Evolutionary conservation across 495 filamentous ascomycete species (phyloP).

Genomic region (Neurospora sublineolata): DNA sequence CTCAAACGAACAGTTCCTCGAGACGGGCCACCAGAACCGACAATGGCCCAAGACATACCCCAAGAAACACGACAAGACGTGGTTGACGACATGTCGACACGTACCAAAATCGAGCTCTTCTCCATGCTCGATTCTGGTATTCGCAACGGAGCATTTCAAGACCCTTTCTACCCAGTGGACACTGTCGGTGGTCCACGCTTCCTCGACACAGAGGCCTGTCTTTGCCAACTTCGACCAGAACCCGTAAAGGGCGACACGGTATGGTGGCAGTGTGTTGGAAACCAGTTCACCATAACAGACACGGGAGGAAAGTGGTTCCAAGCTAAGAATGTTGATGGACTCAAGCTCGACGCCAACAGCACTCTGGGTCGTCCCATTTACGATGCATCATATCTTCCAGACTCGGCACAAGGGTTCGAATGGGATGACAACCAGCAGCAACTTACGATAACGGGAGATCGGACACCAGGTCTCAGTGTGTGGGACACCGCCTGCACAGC

Average conservation of each 20-base stretch:
- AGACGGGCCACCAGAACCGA: neutral
- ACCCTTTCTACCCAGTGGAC: slow-evolving; percentile 22
- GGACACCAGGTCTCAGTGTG: neutral
- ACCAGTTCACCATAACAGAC: slow-evolving; percentile 17
- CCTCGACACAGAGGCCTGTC: slow-evolving; percentile 28
- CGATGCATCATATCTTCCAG: slow-evolving; percentile 17
- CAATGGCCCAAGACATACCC: neutral
- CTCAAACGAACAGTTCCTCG: neutral
- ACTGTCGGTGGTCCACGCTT: slow-evolving; percentile 20
- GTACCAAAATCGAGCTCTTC: neutral
- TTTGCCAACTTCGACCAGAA: slow-evolving; percentile 22
- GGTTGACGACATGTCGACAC: neutral
- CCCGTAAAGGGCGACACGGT: slow-evolving; percentile 1
- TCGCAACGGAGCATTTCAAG: slow-evolving; percentile 8
- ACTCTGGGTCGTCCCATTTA: slow-evolving; percentile 15
- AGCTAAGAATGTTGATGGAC: slow-evolving; percentile 4
- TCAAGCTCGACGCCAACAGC: neutral
- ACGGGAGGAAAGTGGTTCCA: slow-evolving; percentile 32
- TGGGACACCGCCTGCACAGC: slow-evolving; percentile 26
- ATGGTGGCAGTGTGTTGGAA: slow-evolving; percentile 30
- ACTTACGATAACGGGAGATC: neutral
- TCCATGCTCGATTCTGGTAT: neutral
- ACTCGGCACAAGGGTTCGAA: slow-evolving; percentile 11
- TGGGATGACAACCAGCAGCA: slow-evolving; percentile 1
- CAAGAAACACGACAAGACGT: neutral